These are phyloP conservation scores for Blastocystis sp. DNA, from an alignment of 352 stramenopile genomes.

Conservation along the genomic window DNA sequence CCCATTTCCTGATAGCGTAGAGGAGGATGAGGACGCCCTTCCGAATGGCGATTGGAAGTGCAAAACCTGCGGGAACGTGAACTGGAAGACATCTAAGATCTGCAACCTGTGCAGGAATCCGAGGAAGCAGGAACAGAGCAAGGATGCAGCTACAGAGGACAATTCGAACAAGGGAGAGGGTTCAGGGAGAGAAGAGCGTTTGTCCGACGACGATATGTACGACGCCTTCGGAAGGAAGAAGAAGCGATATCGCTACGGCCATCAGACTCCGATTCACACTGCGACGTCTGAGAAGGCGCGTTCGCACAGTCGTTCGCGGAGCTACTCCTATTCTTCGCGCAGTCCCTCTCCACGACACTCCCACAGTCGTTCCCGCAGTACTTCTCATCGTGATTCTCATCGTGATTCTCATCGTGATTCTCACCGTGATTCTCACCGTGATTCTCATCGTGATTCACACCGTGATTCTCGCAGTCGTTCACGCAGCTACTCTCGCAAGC, in stretches of 20 bases:
- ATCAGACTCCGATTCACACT: background rate
- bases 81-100: constrained; percentile 11
- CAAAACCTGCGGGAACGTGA: constrained; percentile 23
- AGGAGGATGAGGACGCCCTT: background rate
- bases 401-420: background rate
- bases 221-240: constrained; percentile 45
- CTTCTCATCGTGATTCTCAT: background rate
- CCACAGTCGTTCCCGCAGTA: background rate
- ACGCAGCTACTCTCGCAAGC: background rate
- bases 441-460: background rate
- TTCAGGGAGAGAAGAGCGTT: constrained; percentile 2
- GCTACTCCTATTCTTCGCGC: background rate
- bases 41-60: constrained; percentile 30
- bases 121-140: background rate
- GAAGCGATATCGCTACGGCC: constrained; percentile 21
- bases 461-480: background rate
- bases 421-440: background rate
- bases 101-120: constrained; percentile 14
- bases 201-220: constrained; percentile 40
- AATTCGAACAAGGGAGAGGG: background rate
- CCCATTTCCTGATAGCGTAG: background rate
- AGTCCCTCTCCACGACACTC: too few species aligned
- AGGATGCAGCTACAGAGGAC: background rate
- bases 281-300: background rate
- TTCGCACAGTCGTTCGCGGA: background rate